phyloP scores from a whole-genome alignment of 2,329 filamentous ascomycete genomes.

The Aspergillus persii region DNA sequence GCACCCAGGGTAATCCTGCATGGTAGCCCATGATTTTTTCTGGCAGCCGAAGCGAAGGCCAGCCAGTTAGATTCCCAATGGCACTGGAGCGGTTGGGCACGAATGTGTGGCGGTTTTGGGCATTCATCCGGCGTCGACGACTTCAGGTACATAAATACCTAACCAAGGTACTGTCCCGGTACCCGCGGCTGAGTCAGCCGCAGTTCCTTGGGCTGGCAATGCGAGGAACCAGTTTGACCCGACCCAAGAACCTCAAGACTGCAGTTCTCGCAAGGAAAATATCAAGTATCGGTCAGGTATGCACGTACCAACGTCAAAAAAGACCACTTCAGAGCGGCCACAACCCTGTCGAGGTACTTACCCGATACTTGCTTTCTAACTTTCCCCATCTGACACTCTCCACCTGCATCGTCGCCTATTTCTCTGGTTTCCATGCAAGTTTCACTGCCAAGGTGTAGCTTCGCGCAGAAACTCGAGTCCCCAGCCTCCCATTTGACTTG shows the following conservation, averaged over 20 bases:
- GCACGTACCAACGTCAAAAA: too few species aligned
- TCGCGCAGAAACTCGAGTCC: neutral
- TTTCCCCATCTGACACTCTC: neutral
- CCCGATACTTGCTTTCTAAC: neutral
- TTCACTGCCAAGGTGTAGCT: neutral
- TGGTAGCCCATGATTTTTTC: neutral
- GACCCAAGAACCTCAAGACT: too few species aligned
- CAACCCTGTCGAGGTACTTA: neutral
- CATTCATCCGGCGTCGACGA: constrained; percentile 19
- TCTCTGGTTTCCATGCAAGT: neutral
- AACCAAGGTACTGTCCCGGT: too few species aligned
- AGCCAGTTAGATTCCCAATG: neutral
- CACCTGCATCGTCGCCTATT: neutral
- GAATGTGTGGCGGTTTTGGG: constrained; percentile 38
- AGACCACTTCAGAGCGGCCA: too few species aligned
- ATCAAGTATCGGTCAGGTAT: too few species aligned
- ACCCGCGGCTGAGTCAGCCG: neutral
- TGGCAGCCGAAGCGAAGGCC: neutral
- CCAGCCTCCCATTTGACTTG: neutral
- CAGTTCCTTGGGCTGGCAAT: neutral
- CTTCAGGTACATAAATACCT: constrained; percentile 4
- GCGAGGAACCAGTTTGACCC: too few species aligned
- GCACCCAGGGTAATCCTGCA: neutral
- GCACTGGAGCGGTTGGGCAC: constrained; percentile 30
- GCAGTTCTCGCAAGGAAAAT: too few species aligned